Conservation (phyloP, 352 stramenopile species). For the Thalassiosira hispida region DNA sequence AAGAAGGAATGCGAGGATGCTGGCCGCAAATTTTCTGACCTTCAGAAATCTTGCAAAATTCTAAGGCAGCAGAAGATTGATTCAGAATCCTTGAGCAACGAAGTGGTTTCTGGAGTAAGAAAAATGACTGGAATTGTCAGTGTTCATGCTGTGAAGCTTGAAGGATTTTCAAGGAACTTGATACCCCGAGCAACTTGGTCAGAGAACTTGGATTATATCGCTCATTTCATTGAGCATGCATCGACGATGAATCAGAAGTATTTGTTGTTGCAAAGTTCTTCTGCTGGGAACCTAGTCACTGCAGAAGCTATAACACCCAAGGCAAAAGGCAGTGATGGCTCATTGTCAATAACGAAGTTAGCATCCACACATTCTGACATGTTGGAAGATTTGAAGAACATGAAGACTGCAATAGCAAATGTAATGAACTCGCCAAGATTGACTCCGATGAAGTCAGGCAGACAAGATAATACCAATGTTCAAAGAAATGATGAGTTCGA, state of each 20-base stretch:
- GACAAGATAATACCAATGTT: constrained; percentile 7
- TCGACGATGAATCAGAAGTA: constrained; percentile 38
- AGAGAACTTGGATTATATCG: constrained; percentile 48
- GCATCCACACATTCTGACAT: constrained; percentile 35
- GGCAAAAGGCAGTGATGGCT: constrained; percentile 29
- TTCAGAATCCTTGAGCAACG: constrained; percentile 28
- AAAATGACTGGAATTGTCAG: constrained; percentile 31
- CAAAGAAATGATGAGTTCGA: constrained; percentile 16
- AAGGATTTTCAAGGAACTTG: constrained; percentile 33
- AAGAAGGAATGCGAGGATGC: constrained; percentile 47
- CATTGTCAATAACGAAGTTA: constrained; percentile 17
- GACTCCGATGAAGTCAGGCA: constrained; percentile 44
- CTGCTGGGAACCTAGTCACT: neutral
- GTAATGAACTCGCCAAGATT: constrained; percentile 52
- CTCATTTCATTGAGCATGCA: constrained; percentile 39
- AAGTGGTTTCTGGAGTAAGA: constrained; percentile 34
- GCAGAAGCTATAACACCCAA: constrained; percentile 47
- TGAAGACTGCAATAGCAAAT: constrained; percentile 42
- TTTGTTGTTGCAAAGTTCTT: neutral
- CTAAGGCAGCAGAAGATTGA: constrained; percentile 47
- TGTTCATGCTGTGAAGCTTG: constrained; percentile 32
- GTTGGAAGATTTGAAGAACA: constrained; percentile 52
- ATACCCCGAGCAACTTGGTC: constrained; percentile 37
- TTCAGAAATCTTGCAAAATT: constrained; percentile 36
- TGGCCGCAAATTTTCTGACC: constrained; percentile 24